Base-by-base conservation (phyloP, 257 asterid species). In the Nicotiana paniculata region DNA sequence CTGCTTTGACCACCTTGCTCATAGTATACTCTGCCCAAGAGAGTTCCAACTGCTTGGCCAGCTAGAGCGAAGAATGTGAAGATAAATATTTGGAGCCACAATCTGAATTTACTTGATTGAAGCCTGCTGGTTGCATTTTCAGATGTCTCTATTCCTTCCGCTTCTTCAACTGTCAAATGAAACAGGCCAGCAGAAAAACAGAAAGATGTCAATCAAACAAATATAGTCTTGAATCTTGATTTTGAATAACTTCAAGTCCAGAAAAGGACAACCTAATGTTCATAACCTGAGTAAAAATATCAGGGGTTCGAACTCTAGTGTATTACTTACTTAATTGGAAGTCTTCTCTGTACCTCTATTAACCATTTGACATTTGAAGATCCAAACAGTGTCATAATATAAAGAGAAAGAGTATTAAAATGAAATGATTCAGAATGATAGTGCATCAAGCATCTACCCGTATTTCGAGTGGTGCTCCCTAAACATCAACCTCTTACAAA, bases 21-120 rank as follows among this genome's bases (percentile, higher is more conserved):
- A 58, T 69, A 81, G 30, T 81, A 81, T 28, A 81, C 58, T 69
- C 81, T 81, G 24, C 84, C 84, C 26, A 70, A 46, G 46, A 81
- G 72, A 18, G 63, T 72, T 1, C 72, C 70, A 43, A 15, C 55
- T 57, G 80, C 24, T 28, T 57, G 59, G 33, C 84, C 84, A 24
- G 63, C 79, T 4, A 82, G 6, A 6, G 7, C 24, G 2, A 61
- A 82, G 5, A 82, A 33, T 46, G 64, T 62, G 24, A 69, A 82
- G 72, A 61, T 26, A 75, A 32, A 30, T 75, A 82, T 30, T 70
- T 82, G 84, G 3, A 72, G 65, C 79, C 67, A 81, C 37, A 37
- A 6, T 1, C n/a, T 43, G 10, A 53, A 30, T 2, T 32, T 33
- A 67, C 48, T 66, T 13, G 66, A 59, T 18, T 21, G 4, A 57